Conservation (phyloP, 2,329 filamentous ascomycete species). For the Epichloe baconii region DNA sequence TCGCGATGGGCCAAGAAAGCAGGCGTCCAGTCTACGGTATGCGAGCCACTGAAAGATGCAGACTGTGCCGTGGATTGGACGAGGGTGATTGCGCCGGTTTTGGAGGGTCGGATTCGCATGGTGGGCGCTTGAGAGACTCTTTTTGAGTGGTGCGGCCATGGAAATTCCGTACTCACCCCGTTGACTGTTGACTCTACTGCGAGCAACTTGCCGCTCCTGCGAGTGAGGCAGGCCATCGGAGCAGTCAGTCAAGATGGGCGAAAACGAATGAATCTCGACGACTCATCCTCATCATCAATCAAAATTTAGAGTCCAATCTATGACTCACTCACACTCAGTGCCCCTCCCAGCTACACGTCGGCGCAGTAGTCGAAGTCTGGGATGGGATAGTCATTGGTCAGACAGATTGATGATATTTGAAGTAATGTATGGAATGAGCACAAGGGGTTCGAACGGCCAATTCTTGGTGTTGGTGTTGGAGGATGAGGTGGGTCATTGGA, state of each 20-base stretch:
- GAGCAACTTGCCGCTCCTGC: constrained; percentile 11
- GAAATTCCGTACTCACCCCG: too few relatives aligned
- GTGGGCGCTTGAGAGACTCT: constrained; percentile 11
- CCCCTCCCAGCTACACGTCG: constrained; percentile 2
- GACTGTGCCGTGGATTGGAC: constrained; percentile 63
- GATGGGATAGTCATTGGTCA: too few relatives aligned
- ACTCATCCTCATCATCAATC: too few relatives aligned
- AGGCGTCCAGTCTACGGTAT: constrained; percentile 41
- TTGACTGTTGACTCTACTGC: not conserved
- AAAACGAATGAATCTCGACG: too few relatives aligned
- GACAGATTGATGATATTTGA: too few relatives aligned
- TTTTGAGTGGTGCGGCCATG: too few relatives aligned
- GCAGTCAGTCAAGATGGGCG: constrained; percentile 6
- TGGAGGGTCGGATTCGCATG: constrained; percentile 63
- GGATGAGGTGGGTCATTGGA: too few relatives aligned
- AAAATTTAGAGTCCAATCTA: not conserved
- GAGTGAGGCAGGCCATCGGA: constrained; percentile 11
- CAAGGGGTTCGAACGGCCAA: too few relatives aligned
- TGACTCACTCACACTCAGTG: constrained; percentile 8
- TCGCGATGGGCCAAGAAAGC: constrained; percentile 60
- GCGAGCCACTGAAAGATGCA: constrained; percentile 42
- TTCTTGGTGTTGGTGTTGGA: too few relatives aligned
- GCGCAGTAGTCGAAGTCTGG: not conserved
- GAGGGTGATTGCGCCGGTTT: constrained; percentile 59
- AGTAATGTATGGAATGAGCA: too few relatives aligned